Evolutionary conservation across 805 yeast genomes (phyloP).

Genomic region (Saturnispora gosingensis): DNA sequence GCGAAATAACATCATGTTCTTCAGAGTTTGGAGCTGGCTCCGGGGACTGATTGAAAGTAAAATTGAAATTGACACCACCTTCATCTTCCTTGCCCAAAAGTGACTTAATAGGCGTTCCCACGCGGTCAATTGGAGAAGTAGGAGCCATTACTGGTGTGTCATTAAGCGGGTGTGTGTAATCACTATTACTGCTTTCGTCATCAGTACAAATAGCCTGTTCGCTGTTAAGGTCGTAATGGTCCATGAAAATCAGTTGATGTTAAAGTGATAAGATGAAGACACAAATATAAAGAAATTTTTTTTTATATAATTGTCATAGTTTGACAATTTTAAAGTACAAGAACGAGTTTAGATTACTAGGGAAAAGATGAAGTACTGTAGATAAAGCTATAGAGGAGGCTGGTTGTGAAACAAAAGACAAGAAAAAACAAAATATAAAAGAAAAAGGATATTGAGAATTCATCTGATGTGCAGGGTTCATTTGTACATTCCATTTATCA

Average conservation of each 20-base stretch:
- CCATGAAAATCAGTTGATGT: not conserved
- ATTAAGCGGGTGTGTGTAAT: conserved; percentile 43
- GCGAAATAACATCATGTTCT: not conserved
- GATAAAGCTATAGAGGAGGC: not conserved
- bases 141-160: conserved; percentile 64
- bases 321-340: not conserved
- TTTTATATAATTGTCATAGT: not conserved
- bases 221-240: not conserved
- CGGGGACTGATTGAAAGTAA: not conserved
- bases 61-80: conserved; percentile 2
- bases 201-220: not conserved
- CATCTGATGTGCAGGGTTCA: not conserved
- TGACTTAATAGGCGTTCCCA: not conserved
- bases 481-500: not conserved
- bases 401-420: not conserved
- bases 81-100: not conserved
- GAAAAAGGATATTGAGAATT: not conserved
- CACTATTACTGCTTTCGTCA: not conserved
- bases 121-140: conserved; percentile 38
- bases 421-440: not conserved
- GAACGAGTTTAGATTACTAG: not conserved
- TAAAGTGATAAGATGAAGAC: not conserved
- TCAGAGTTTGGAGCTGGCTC: not conserved
- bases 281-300: not conserved
- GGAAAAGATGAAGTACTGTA: not conserved